Evolutionary conservation across 208 protist species (phyloP), one percentile per base, ranked within the genome.

Genomic region (Crithidia thermophila): DNA sequence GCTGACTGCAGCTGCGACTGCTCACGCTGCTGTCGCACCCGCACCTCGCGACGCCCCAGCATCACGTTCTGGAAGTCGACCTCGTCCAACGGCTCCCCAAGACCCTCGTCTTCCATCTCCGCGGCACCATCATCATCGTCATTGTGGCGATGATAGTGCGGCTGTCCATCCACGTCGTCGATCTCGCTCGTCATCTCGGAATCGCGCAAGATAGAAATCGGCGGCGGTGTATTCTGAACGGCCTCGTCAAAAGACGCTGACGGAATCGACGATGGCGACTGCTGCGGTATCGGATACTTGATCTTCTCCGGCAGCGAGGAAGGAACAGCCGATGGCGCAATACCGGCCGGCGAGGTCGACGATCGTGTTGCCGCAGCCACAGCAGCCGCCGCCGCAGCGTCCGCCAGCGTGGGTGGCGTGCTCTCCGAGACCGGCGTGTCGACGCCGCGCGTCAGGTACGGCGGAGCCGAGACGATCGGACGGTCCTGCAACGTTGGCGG

Each of bases 401-500:
- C 33, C 21, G 33, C 34, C 34, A 39, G n/a, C n/a, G n/a, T n/a
- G n/a, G n/a, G n/a, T n/a, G n/a, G n/a, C 28, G 27, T 28, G 7
- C 5, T 28, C 43, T 53, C 45, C 3, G 58, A 64, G 9, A 42
- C 20, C 45, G 58, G 58, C 20, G 33, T 64, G 1, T 56, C 37
- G 14, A 23, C 31, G 3, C 55, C 69, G 20, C 28, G 37, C 4
- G 37, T 28, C 1, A 60, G 6, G 37, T 69, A 75, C 28, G 45
- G 21, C 8, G 69, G 53, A 9, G 53, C 36, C 4, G 62, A 64
- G 33, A 75, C 45, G 21, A 65, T 25, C 5, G 47, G 69, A 4
- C 69, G 52, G 36, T 47, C 28, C 5, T 28, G 61, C 37, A 28
- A 10, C 20, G 42, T 51, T 4, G 58, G 43, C 58, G 58, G 27